Percentiles rank a stretch among this genome's conserved stretches.
Evolutionary conservation across 306 rosid genomes (phyloP).

Genomic region (Clitoria ternatea): DNA sequence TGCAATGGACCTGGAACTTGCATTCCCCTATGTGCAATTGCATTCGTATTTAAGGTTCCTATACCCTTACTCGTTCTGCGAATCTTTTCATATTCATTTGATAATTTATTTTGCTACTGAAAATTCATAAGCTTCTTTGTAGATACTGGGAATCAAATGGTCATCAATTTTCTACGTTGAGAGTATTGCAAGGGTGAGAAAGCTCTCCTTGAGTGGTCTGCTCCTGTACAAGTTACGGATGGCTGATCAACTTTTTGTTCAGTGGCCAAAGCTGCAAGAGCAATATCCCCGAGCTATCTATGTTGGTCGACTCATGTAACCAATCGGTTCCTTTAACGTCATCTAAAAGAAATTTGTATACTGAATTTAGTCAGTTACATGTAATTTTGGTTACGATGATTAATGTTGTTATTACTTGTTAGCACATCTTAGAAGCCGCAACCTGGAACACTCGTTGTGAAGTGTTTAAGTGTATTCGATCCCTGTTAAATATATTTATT

Average conservation of each 20-base stretch:
- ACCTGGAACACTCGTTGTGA: no score
- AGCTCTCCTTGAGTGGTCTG: constrained; percentile 83
- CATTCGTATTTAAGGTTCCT: constrained; percentile 75
- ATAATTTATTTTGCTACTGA: constrained; percentile 16
- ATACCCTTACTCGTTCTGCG: not conserved
- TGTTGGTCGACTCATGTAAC: constrained; percentile 93
- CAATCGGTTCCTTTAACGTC: constrained; percentile 2
- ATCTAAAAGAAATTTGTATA: not conserved
- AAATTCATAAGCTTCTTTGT: constrained; percentile 20
- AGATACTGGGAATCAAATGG: constrained; percentile 79
- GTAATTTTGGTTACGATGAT: not conserved
- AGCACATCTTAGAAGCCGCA: no score
- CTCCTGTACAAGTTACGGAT: constrained; percentile 74
- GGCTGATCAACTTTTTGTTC: constrained; percentile 89
- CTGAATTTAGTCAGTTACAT: not conserved
- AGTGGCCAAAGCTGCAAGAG: constrained; percentile 77
- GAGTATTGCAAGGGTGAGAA: constrained; percentile 94
- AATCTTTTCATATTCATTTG: not conserved
- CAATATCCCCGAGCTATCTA: constrained; percentile 73
- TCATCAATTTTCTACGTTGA: constrained; percentile 86
- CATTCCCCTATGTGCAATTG: constrained; percentile 76
- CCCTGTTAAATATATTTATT: no score
- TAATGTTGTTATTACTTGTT: not conserved
- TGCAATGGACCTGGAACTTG: constrained; percentile 99
- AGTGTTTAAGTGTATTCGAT: no score